A percentile compares a stretch with the other conserved stretches of the same genome.
Evolutionary conservation across 768 basidiomycete species (phyloP).

Genomic region (Tulasnella sp.): DNA sequence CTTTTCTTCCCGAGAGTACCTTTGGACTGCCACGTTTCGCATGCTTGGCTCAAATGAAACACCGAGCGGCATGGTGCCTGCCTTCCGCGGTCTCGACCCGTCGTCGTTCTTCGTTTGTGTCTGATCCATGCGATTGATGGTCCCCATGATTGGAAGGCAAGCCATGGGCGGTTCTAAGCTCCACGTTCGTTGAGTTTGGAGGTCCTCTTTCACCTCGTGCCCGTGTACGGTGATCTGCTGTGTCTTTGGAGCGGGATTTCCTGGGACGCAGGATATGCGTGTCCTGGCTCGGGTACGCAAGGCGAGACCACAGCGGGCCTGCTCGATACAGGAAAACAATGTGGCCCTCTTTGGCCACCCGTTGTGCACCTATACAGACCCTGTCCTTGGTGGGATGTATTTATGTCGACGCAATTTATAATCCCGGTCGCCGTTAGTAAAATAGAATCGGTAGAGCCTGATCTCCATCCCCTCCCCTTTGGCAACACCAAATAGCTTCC

Average conservation of each 20-base stretch:
- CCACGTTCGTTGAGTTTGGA: neutral
- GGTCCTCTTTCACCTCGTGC: neutral
- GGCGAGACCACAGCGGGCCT: neutral
- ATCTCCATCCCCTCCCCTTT: neutral
- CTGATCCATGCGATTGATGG: too few species aligned
- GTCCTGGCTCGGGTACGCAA: neutral
- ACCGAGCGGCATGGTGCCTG: too few species aligned
- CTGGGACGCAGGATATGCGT: neutral
- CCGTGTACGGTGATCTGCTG: neutral
- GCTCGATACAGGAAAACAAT: neutral
- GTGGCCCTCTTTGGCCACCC: neutral
- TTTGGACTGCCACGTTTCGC: too few species aligned
- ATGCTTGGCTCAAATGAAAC: too few species aligned
- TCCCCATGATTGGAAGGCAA: too few species aligned
- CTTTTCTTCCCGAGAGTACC: too few species aligned
- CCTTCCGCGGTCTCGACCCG: too few species aligned
- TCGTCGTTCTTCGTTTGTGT: too few species aligned
- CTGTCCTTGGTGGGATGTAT: neutral
- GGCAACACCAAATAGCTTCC: neutral
- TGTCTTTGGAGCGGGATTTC: neutral
- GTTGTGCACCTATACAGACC: too few species aligned
- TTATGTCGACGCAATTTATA: neutral
- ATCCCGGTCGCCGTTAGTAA: neutral
- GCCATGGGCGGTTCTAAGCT: too few species aligned
- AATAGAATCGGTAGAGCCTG: neutral